phyloP scores from a whole-genome alignment of 768 basidiomycete genomes.

The Tricholoma furcatifolium region DNA sequence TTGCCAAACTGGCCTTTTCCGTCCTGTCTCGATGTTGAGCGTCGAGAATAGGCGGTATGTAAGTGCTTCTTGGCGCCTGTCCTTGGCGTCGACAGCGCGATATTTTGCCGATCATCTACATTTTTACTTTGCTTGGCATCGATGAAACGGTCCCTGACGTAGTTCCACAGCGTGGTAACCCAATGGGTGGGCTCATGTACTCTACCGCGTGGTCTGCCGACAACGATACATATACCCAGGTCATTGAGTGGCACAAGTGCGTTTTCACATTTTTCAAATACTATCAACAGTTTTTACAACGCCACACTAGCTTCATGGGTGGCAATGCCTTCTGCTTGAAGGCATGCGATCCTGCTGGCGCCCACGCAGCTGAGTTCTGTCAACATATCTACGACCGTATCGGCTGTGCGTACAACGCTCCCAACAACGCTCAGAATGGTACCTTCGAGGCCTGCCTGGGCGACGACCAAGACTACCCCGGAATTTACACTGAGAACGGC shows the following conservation, averaged over 20 bases:
- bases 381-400: constrained; percentile 75
- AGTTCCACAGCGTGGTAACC: constrained; percentile 68
- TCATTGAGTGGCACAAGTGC: constrained; percentile 68
- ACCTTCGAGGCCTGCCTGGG: constrained; percentile 66
- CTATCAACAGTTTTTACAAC: neutral
- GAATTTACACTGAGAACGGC: constrained; percentile 43
- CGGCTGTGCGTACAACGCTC: constrained; percentile 73
- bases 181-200: constrained; percentile 70
- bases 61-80: too few relatives aligned
- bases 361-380: constrained; percentile 56
- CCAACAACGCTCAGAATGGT: constrained; percentile 55
- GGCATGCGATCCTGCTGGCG: constrained; percentile 57
- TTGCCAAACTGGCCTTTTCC: neutral
- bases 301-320: constrained; percentile 63
- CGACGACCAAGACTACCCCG: constrained; percentile 63
- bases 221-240: constrained; percentile 48
- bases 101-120: constrained; percentile 1
- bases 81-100: neutral
- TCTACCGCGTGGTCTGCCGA: constrained; percentile 50
- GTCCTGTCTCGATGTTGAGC: too few relatives aligned
- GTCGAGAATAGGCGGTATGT: neutral
- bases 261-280: constrained; percentile 13
- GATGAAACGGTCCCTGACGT: constrained; percentile 5
- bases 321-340: constrained; percentile 66
- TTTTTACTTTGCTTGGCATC: neutral